Evolutionary conservation across 768 basidiomycete species (phyloP).

Genomic region (Amanita fuliginea): DNA sequence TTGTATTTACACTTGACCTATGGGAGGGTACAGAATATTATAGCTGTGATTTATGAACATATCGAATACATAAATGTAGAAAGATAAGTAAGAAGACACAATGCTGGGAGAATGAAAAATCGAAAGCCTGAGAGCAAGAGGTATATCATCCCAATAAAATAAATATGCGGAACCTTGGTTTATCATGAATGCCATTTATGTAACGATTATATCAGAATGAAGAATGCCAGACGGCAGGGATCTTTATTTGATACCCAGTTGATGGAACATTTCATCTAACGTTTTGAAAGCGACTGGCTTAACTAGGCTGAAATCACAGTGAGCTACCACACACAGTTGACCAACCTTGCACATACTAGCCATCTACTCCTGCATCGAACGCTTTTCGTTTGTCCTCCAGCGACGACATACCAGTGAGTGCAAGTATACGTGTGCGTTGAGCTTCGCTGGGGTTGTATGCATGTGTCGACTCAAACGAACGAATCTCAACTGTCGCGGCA

Average conservation of each 20-base stretch:
- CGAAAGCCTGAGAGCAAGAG: slow-evolving; percentile 1
- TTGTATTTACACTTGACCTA: background rate
- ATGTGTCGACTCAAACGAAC: slow-evolving; percentile 16
- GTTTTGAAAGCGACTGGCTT: slow-evolving; percentile 96
- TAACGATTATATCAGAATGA: background rate
- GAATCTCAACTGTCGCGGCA: slow-evolving; percentile 76
- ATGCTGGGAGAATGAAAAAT: background rate
- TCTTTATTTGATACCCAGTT: slow-evolving; percentile 40
- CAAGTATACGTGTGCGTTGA: slow-evolving; percentile 54
- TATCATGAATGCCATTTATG: slow-evolving; percentile 3
- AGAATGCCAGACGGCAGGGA: background rate
- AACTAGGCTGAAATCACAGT: slow-evolving; percentile 48
- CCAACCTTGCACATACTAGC: slow-evolving; percentile 59
- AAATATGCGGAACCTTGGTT: background rate
- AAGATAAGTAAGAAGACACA: background rate
- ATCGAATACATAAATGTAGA: background rate
- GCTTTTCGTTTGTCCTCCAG: slow-evolving; percentile 86
- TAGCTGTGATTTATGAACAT: background rate
- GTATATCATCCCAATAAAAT: background rate
- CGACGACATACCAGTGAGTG: slow-evolving; percentile 89
- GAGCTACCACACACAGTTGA: background rate
- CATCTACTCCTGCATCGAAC: slow-evolving; percentile 89
- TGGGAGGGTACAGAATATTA: background rate
- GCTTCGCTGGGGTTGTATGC: slow-evolving; percentile 38
- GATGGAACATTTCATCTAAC: slow-evolving; percentile 73